Base-by-base conservation (phyloP, 805 yeast species). In the Zygosaccharomyces kombuchaensis region DNA sequence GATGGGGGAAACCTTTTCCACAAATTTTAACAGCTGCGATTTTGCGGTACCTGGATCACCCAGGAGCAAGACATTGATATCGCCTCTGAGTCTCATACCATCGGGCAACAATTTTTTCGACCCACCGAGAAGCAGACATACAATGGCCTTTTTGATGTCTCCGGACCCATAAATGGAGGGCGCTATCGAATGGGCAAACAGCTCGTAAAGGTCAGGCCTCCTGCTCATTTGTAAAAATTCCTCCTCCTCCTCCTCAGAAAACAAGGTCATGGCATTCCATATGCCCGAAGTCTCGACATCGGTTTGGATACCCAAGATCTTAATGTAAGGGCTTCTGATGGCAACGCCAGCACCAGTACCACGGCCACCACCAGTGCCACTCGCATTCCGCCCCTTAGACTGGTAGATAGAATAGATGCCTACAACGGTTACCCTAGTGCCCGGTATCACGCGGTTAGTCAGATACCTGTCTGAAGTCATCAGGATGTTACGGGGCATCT, bases 1-100 rank as follows among this genome's bases (percentile, higher is more conserved):
- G 47, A 91, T 88, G 9, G 98, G 98, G 3, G 96, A 80, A 16
- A 87, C 89, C 61, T 91, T 90, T 63, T 93, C 98, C 14, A 89
- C 98, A 56, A 91, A 93, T 66, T 93, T 93, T 59, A 93, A 75
- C 51, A 93, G 70, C 71, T 93, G 99, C 9, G 99, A 93, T 66
- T 93, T 93, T 41, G 99, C 98, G 16, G 99, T 93, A 72, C 99
- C 99, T 19, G 99, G 99, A 62, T 93, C 99, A 69, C 99, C 99
- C 30, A 95, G 73, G 40, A 93, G 66, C 42, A 93, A 73, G 9
- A 93, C 96, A 62, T 93, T 93, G 59, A 93, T 87, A 65, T 93
- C 99, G 56, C 99, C 99, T 73, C 99, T 81, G 46, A 93, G 76
- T 60, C 96, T 75, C 91, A 90, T 87, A 12, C 96, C 96, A 68